These are phyloP conservation scores for Pulveroboletus sp. DNA, from an alignment of 768 basidiomycete genomes.

Conservation along the genomic window DNA sequence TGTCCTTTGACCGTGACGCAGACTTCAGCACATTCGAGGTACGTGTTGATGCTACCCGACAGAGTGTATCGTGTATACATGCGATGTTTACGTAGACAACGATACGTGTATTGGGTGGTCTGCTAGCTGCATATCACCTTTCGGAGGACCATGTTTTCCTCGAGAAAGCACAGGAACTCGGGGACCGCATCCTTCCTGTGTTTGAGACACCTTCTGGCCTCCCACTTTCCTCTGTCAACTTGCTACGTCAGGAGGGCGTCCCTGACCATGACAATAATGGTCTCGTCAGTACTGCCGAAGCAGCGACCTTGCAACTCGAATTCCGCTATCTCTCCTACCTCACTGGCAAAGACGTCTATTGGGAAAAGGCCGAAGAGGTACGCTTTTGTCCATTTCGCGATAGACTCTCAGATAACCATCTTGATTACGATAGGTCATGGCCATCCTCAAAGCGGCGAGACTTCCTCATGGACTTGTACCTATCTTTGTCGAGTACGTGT, in stretches of 20 bases:
- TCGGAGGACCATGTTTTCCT: conserved; percentile 69
- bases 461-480: conserved; percentile 73
- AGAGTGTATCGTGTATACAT: not conserved
- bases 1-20: conserved; percentile 75
- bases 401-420: not conserved
- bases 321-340: conserved; percentile 81
- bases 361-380: conserved; percentile 76
- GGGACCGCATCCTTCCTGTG: conserved; percentile 74
- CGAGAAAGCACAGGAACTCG: conserved; percentile 75
- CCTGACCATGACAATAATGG: conserved; percentile 55
- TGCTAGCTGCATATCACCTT: conserved; percentile 81
- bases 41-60: conserved; percentile 17
- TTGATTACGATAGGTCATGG: conserved; percentile 49
- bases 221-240: conserved; percentile 76
- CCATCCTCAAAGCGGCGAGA: conserved; percentile 56
- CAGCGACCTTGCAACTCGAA: conserved; percentile 86
- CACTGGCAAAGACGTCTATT: conserved; percentile 74
- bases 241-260: conserved; percentile 55
- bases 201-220: conserved; percentile 82
- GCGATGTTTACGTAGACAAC: conserved; percentile 59
- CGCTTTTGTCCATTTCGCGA: not conserved
- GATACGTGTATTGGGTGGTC: conserved; percentile 86
- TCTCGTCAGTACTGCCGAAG: conserved; percentile 77
- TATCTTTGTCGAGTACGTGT: conserved; percentile 73
- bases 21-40: conserved; percentile 91